phyloP scores from a whole-genome alignment of 169 alveolate species.

The Plasmodium gallinaceum region DNA sequence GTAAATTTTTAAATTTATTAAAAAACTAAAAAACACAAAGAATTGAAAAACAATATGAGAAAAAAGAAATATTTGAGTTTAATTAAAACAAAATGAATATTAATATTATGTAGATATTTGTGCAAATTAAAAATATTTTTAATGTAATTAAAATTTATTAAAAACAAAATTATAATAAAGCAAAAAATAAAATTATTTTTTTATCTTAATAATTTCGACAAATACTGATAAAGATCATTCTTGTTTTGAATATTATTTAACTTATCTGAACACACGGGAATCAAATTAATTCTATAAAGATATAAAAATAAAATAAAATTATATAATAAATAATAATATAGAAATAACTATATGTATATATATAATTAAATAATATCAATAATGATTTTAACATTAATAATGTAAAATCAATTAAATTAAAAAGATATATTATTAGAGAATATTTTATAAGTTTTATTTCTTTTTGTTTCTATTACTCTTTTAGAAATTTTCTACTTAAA shows the following conservation, averaged over 20 bases:
- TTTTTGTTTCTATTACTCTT: slow-evolving; percentile 22
- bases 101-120: too few relatives aligned
- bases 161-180: neutral
- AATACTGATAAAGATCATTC: slow-evolving; percentile 24
- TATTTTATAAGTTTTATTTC: neutral
- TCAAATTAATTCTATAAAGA: slow-evolving; percentile 10
- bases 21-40: too few relatives aligned
- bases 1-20: too few relatives aligned
- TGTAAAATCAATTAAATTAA: neutral
- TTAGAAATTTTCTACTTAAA: slow-evolving; percentile 11
- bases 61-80: too few relatives aligned
- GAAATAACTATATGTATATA: neutral
- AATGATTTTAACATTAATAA: neutral
- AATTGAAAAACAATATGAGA: too few relatives aligned
- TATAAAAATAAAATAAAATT: slow-evolving; percentile 4
- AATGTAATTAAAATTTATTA: neutral
- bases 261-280: slow-evolving; percentile 29
- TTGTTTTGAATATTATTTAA: slow-evolving; percentile 14
- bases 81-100: too few relatives aligned
- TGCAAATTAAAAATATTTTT: neutral
- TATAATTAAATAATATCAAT: neutral
- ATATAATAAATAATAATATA: slow-evolving; percentile 1
- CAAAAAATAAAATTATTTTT: neutral
- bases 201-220: slow-evolving; percentile 15
- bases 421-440: neutral